phyloP scores from a whole-genome alignment of 371 early-diverging fungal species.

The Dichotomocladium elegans region DNA sequence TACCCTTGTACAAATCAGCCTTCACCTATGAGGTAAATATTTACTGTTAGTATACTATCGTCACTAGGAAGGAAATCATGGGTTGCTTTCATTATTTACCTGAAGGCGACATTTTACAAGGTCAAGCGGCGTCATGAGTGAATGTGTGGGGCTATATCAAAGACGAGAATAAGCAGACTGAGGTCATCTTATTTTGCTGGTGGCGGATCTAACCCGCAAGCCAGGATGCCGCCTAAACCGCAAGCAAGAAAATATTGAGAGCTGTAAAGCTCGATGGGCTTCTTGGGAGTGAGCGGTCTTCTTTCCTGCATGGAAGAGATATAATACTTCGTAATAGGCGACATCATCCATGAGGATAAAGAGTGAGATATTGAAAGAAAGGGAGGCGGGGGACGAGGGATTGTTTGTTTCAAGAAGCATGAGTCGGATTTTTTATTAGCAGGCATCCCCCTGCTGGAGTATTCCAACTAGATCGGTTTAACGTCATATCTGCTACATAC shows the following conservation, averaged over 20 bases:
- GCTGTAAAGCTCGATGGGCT: constrained; percentile 47
- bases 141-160: constrained; percentile 47
- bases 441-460: too few species aligned
- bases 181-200: neutral
- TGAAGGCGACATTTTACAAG: constrained; percentile 67
- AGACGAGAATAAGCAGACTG: neutral
- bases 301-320: constrained; percentile 1
- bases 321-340: neutral
- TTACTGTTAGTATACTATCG: neutral
- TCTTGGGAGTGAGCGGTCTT: neutral
- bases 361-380: neutral
- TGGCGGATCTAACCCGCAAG: constrained; percentile 42
- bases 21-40: constrained; percentile 25
- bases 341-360: neutral
- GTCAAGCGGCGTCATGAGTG: constrained; percentile 59
- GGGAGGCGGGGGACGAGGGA: neutral
- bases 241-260: constrained; percentile 33
- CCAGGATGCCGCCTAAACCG: constrained; percentile 54
- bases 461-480: too few species aligned
- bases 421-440: too few species aligned
- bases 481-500: too few species aligned
- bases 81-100: constrained; percentile 5
- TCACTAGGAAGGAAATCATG: neutral
- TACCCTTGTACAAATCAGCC: constrained; percentile 64
- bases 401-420: too few species aligned